Evolutionary conservation across 192 early-diverging fungal genomes (phyloP), one percentile per base, ranked within the genome.

Genomic region (Ramicandelaber brevisporus): DNA sequence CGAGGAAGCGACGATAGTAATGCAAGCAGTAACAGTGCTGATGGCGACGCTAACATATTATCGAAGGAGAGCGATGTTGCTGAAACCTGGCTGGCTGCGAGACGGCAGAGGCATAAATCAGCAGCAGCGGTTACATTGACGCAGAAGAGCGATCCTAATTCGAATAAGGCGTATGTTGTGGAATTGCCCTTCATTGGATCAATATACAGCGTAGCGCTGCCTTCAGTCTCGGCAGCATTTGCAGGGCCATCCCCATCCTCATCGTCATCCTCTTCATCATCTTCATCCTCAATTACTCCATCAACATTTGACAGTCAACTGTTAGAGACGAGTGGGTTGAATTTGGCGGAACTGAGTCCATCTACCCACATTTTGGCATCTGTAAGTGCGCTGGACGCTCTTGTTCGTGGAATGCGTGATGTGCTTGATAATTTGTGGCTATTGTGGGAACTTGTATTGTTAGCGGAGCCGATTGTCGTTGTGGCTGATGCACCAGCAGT

Each of bases 391-490:
- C n/a, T n/a, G n/a, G 73, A 56, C 33, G 72, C 50, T 34, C 66
- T 68, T 51, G 80, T 72, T 29, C 66, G 56, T 36, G 75, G 58
- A 59, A 92, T 80, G 46, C 66, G 59, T 35, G 72, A 60, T 52
- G 45, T 78, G 18, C 52, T 87, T 12, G 75, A 72, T 15, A 66
- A 79, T 38, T 39, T 88, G 34, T 93, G 85, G 82, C 44, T 69
- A 28, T 68, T 75, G 31, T 97, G 87, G 86, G 90, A 97, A 55
- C 55, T 93, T 35, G 76, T 97, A 63, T 52, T 88, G 10, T 48
- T 93, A 17, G 86, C 70, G 15, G 84, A 93, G 46, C 68, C 83
- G 14, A 53, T 97, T 11, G 63, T 89, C 23, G 81, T 97, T 4
- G 58, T 82, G 22, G 78, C 76, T 9, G 82, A 85, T 30, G 77